Evolutionary conservation across 805 yeast genomes (phyloP).

Genomic region (Candida ponderosae): DNA sequence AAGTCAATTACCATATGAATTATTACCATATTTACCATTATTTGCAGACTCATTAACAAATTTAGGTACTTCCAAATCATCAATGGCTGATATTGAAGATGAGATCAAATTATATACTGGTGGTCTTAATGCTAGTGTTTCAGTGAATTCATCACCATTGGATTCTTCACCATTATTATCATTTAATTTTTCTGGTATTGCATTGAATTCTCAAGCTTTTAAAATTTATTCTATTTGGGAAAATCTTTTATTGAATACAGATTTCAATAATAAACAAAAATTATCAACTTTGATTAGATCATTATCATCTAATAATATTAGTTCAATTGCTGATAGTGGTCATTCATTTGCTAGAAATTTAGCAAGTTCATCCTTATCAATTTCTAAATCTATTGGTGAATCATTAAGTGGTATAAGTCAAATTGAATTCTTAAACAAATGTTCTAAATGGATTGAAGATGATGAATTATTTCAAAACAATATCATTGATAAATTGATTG

Average conservation of each 20-base stretch:
- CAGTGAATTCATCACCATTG: slow-evolving; percentile 49
- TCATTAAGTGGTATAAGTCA: slow-evolving; percentile 69
- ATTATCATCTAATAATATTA: slow-evolving; percentile 67
- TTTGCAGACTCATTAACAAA: slow-evolving; percentile 76
- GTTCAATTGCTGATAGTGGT: slow-evolving; percentile 79
- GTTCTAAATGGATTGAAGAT: slow-evolving; percentile 43
- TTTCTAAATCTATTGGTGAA: slow-evolving; percentile 55
- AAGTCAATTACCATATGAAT: slow-evolving; percentile 46
- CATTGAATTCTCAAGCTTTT: slow-evolving; percentile 55
- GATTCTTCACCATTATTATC: slow-evolving; percentile 41
- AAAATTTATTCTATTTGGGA: slow-evolving; percentile 59
- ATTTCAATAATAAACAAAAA: slow-evolving; percentile 61
- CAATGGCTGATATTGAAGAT: slow-evolving; percentile 80
- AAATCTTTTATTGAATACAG: slow-evolving; percentile 62
- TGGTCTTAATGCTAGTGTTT: slow-evolving; percentile 61
- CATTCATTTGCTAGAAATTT: slow-evolving; percentile 72
- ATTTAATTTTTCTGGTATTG: slow-evolving; percentile 51
- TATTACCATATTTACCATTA: slow-evolving; percentile 65
- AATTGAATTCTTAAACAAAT: slow-evolving; percentile 55
- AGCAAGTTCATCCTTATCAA: slow-evolving; percentile 58
- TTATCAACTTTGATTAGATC: slow-evolving; percentile 66
- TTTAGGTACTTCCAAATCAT: slow-evolving; percentile 68
- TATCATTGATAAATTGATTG: slow-evolving; percentile 56
- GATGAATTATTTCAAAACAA: slow-evolving; percentile 43
- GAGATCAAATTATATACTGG: slow-evolving; percentile 80